These are phyloP conservation scores for Rhodamnia rubescens DNA, from an alignment of 345 rosid genomes.

Conservation along the genomic window DNA sequence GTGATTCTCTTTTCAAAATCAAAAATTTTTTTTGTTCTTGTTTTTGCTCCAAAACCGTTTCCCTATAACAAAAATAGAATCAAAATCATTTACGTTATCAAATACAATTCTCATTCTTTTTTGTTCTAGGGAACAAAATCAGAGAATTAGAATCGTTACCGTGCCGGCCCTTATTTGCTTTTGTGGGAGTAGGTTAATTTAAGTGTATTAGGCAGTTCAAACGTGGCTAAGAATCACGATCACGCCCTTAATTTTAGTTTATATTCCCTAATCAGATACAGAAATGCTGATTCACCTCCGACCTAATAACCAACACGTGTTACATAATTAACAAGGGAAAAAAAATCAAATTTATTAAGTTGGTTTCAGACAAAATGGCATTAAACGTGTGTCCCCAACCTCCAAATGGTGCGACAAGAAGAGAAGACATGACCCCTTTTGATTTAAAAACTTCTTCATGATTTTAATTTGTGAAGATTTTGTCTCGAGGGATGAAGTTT, in stretches of 20 bases:
- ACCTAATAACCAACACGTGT: background rate
- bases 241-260: background rate
- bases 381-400: background rate
- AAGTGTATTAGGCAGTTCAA: background rate
- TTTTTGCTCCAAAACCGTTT: too few species aligned
- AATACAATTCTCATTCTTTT: too few species aligned
- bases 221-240: background rate
- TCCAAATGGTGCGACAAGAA: background rate
- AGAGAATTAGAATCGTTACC: too few species aligned
- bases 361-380: background rate
- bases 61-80: too few species aligned
- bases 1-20: too few species aligned
- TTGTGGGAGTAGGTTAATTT: constrained; percentile 6
- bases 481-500: background rate
- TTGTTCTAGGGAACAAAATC: too few species aligned
- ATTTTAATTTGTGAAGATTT: background rate
- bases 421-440: background rate
- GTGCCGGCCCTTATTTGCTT: background rate
- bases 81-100: too few species aligned
- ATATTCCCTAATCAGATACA: background rate
- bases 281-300: background rate
- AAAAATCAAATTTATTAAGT: background rate
- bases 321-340: background rate
- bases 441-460: background rate
- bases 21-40: too few species aligned